Percentiles rank a stretch among this genome's conserved stretches.
These are phyloP conservation scores for Sugiyamaella valdiviana DNA, from an alignment of 805 yeast genomes.

Conservation along the genomic window DNA sequence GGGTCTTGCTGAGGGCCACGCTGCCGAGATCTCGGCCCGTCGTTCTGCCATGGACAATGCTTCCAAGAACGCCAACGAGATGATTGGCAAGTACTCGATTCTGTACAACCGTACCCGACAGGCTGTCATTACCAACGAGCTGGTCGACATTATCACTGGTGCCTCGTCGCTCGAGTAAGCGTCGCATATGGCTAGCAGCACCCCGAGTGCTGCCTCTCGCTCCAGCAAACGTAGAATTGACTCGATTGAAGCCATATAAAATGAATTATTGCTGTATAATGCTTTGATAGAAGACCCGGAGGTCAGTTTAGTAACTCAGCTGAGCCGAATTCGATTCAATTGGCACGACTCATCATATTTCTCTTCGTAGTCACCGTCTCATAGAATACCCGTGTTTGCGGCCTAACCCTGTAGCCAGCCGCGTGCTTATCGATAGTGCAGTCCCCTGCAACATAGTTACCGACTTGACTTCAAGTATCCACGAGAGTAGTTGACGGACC, in stretches of 20 bases:
- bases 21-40: slow-evolving; percentile 96
- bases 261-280: not conserved
- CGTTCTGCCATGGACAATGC: slow-evolving; percentile 99
- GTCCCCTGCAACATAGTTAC: too few relatives aligned
- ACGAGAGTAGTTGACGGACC: too few relatives aligned
- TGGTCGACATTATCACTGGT: slow-evolving; percentile 99
- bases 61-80: slow-evolving; percentile 98
- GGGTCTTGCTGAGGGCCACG: slow-evolving; percentile 97
- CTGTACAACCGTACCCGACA: slow-evolving; percentile 99
- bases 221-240: too few relatives aligned
- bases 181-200: not conserved
- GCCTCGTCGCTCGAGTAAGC: slow-evolving; percentile 91
- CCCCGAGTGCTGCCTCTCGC: too few relatives aligned
- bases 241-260: not conserved
- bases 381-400: too few relatives aligned
- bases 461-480: too few relatives aligned
- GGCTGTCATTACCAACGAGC: slow-evolving; percentile 98
- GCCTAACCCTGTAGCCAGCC: too few relatives aligned
- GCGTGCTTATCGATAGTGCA: not conserved
- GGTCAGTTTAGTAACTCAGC: too few relatives aligned
- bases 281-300: too few relatives aligned
- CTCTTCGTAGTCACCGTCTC: too few relatives aligned
- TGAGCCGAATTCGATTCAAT: too few relatives aligned
- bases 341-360: too few relatives aligned
- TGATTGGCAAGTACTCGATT: slow-evolving; percentile 93